These are phyloP conservation scores for Tolypocladium endophyticum DNA, from an alignment of 2,329 filamentous ascomycete genomes.

Conservation along the genomic window DNA sequence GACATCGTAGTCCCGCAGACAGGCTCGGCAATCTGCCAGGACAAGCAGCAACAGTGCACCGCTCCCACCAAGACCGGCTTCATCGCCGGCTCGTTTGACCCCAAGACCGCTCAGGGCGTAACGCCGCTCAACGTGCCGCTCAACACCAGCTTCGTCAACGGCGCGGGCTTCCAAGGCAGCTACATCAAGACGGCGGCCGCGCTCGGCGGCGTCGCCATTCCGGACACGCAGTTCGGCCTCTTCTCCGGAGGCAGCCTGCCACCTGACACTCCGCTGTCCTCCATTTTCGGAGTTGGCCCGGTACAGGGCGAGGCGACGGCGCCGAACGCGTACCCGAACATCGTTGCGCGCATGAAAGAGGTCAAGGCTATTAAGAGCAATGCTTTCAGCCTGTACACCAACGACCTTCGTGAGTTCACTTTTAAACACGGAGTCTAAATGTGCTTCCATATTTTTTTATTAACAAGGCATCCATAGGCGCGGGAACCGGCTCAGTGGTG, in stretches of 20 bases:
- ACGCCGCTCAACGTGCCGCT: neutral
- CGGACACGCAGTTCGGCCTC: neutral
- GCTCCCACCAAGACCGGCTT: neutral
- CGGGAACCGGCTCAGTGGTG: neutral
- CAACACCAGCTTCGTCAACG: neutral
- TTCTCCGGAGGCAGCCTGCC: neutral
- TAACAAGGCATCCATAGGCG: neutral
- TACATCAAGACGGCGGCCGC: neutral
- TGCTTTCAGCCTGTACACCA: neutral
- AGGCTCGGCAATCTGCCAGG: neutral
- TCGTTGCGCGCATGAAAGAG: neutral
- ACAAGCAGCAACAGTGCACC: neutral
- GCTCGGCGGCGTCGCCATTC: neutral
- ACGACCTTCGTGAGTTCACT: conserved; percentile 1
- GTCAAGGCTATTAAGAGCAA: neutral
- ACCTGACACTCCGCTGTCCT: neutral
- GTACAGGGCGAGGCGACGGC: neutral
- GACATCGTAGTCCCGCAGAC: neutral
- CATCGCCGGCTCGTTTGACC: neutral
- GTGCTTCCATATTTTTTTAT: neutral
- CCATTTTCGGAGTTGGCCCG: neutral
- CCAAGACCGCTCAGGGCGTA: neutral
- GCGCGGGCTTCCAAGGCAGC: neutral
- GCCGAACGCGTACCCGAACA: neutral
- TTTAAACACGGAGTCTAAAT: neutral